A percentile compares a stretch with the other conserved stretches of the same genome.
These are phyloP conservation scores for Pterothamnion heteromorphum DNA, from an alignment of 31 red algal species.

Conservation along the genomic window DNA sequence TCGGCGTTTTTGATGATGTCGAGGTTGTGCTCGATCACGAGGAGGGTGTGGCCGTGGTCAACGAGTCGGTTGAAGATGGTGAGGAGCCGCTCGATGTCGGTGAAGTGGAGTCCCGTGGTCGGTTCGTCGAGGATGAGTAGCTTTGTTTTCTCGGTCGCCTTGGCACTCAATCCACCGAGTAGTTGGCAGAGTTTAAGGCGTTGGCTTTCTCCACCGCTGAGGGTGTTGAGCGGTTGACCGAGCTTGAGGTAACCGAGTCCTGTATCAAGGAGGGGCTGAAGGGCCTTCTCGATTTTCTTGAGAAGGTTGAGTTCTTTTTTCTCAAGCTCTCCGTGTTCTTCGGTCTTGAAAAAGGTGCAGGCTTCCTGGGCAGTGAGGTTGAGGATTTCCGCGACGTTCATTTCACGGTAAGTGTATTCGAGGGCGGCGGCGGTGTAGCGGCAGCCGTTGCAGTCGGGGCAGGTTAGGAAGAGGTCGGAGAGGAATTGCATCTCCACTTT, in stretches of 20 bases:
- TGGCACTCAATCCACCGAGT: not conserved
- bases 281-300: not conserved
- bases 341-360: not conserved
- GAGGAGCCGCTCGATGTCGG: not conserved
- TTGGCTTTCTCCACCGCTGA: constrained; percentile 10
- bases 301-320: not conserved
- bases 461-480: constrained; percentile 26
- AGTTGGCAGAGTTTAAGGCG: constrained; percentile 27
- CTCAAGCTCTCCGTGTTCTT: not conserved
- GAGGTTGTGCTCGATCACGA: constrained; percentile 28
- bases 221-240: constrained; percentile 24
- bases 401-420: not conserved
- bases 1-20: constrained; percentile 33
- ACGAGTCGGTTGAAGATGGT: not conserved
- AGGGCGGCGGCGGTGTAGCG: not conserved
- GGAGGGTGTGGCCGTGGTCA: not conserved
- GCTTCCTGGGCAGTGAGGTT: not conserved
- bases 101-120: constrained; percentile 31
- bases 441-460: constrained; percentile 9
- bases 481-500: constrained; percentile 41
- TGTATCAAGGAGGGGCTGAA: not conserved
- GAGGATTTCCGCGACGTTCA: not conserved
- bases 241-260: constrained; percentile 33
- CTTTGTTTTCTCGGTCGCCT: not conserved
- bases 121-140: constrained; percentile 34